Evolutionary conservation across 164 flowering plant genomes (phyloP), one percentile per base, ranked within the genome.

Genomic region (Cinnamomum chago): DNA sequence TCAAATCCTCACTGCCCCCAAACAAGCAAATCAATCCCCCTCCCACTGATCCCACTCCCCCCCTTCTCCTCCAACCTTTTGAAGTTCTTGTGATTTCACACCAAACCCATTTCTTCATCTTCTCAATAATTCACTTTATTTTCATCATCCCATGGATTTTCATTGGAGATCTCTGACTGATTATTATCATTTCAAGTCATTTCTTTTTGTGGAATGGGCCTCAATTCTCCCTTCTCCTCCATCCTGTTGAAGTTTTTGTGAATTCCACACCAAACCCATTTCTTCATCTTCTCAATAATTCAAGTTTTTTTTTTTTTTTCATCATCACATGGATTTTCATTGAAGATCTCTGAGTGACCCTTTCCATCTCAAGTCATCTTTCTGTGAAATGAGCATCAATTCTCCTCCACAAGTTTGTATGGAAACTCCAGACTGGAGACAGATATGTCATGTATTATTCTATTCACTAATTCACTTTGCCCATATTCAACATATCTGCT

Each of bases 381-480:
- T 28, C 28, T 14, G 40, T n/a, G 24, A 14, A 55, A 92, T 94
- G 97, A 92, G 88, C 75, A 80, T 87, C 40, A 79, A 89, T 76
- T 88, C 92, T 74, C 84, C 6, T 9, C 47, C 47, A 11, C 95
- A 90, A 86, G 93, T 83, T 77, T 88, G 96, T 91, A 91, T 92
- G 97, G 98, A 91, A 76, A 83, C 93, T 58, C 81, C 96, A 40
- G 91, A 87, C 58, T 91, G 96, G 98, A 83, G 89, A 13, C 94
- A 90, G 97, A 96, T 94, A 88, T 30, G 69, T 33, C 47, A 67
- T 67, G 47, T 18, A 67, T 30, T 67, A 40, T 40, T 40, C 47
- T 40, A 40, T 40, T 40, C 20, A 20, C 10, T 30, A 10, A 30
- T 20, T 18, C 33, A 28, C 14, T 14, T 67, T 17, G 33, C 20